These are phyloP conservation scores for Metschnikowia reukaufii DNA, from an alignment of 805 yeast genomes.

Conservation along the genomic window DNA sequence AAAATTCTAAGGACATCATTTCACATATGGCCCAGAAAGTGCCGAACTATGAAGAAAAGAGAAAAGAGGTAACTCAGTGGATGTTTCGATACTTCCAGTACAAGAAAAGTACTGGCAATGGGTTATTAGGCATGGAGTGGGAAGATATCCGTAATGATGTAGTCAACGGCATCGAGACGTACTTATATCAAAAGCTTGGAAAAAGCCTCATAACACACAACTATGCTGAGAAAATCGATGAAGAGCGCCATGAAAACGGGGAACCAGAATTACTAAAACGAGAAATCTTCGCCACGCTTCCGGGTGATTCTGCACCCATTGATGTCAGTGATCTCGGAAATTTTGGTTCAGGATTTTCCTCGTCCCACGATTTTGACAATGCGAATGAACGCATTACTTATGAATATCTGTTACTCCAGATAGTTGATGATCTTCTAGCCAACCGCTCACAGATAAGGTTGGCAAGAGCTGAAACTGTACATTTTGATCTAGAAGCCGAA, in stretches of 20 bases:
- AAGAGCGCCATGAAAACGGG: constrained; percentile 15
- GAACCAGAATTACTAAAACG: constrained; percentile 14
- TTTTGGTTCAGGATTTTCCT: constrained; percentile 28
- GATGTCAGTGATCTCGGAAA: constrained; percentile 16
- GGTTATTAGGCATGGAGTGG: constrained; percentile 43
- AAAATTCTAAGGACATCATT: constrained; percentile 28
- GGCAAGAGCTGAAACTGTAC: constrained; percentile 6
- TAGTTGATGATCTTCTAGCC: constrained; percentile 24
- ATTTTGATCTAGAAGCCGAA: constrained; percentile 32
- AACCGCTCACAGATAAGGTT: constrained; percentile 1
- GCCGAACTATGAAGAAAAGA: constrained; percentile 28
- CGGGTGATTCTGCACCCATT: constrained; percentile 20
- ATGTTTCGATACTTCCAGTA: constrained; percentile 36
- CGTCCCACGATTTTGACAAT: constrained; percentile 35
- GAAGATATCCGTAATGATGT: constrained; percentile 42
- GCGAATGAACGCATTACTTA: constrained; percentile 33
- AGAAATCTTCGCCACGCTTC: constrained; percentile 12
- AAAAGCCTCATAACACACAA: constrained; percentile 16
- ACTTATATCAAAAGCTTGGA: constrained; percentile 36
- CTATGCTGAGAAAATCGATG: constrained; percentile 14
- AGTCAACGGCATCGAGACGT: constrained; percentile 36
- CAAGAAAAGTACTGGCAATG: constrained; percentile 35
- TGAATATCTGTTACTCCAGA: constrained; percentile 26
- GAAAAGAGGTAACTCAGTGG: constrained; percentile 31
- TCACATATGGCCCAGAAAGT: constrained; percentile 29